A percentile compares a stretch with the other conserved stretches of the same genome.
Conservation (phyloP, 2,329 filamentous ascomycete genomes). For the Lachnellula subtilissima region DNA sequence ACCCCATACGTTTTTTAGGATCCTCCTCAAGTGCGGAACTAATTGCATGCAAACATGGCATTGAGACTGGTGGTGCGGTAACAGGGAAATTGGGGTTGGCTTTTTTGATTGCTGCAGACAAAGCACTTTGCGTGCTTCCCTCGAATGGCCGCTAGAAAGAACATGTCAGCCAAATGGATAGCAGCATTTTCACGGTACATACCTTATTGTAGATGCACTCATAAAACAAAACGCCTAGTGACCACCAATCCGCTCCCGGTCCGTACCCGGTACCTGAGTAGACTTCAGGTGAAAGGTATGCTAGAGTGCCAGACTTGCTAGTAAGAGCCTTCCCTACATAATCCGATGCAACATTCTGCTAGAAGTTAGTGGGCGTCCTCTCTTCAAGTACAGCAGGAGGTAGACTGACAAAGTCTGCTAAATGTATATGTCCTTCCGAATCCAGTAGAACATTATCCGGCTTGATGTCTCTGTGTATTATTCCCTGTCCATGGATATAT, state of each 20-base stretch:
- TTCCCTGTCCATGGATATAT: conserved; percentile 80
- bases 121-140: conserved; percentile 74
- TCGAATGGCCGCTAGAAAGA: conserved; percentile 76
- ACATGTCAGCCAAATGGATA: conserved; percentile 2
- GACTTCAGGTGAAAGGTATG: conserved; percentile 93
- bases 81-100: conserved; percentile 85
- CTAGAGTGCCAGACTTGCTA: conserved; percentile 94
- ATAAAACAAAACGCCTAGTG: conserved; percentile 94
- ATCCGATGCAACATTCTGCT: conserved; percentile 92
- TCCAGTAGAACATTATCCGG: conserved; percentile 88
- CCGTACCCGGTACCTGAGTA: conserved; percentile 88
- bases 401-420: conserved; percentile 85
- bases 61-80: conserved; percentile 83
- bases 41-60: conserved; percentile 85
- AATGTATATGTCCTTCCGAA: conserved; percentile 86
- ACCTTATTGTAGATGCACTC: conserved; percentile 99
- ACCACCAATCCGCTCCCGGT: conserved; percentile 96
- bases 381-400: neutral
- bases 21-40: conserved; percentile 77
- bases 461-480: conserved; percentile 88
- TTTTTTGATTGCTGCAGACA: conserved; percentile 76
- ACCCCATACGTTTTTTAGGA: conserved; percentile 75
- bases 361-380: conserved; percentile 32
- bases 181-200: conserved; percentile 25
- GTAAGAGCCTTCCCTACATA: conserved; percentile 77